These are phyloP conservation scores for Phoenix roebelenii DNA, from an alignment of 176 grass and related monocot species.

Conservation along the genomic window DNA sequence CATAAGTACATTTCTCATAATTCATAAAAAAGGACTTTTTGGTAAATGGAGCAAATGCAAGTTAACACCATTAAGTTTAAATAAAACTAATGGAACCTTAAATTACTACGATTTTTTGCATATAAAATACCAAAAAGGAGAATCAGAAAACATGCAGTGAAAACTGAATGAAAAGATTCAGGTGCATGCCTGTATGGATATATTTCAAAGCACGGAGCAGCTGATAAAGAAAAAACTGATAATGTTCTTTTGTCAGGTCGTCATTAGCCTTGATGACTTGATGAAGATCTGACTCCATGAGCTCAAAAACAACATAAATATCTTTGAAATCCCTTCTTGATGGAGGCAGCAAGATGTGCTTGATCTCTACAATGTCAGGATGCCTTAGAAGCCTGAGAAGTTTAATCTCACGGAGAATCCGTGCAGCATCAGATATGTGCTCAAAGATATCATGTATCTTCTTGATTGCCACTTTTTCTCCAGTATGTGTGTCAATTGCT, in stretches of 20 bases:
- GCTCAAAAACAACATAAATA: constrained; percentile 89
- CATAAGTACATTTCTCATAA: too few species aligned
- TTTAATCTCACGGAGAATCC: constrained; percentile 94
- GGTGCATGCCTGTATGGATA: constrained; percentile 69
- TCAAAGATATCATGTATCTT: constrained; percentile 89
- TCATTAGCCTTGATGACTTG: constrained; percentile 98
- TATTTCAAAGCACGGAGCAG: constrained; percentile 90
- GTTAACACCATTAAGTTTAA: too few species aligned
- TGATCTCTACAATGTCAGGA: constrained; percentile 94
- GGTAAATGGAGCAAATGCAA: too few species aligned
- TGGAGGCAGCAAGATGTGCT: constrained; percentile 81
- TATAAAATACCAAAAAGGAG: too few species aligned
- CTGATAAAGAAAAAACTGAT: constrained; percentile 93
- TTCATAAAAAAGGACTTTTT: too few species aligned
- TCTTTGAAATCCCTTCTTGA: constrained; percentile 82
- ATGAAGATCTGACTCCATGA: constrained; percentile 95
- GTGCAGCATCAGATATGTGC: constrained; percentile 67
- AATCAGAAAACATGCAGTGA: too few species aligned
- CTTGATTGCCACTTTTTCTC: constrained; percentile 90
- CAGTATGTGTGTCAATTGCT: constrained; percentile 77
- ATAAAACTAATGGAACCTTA: too few species aligned
- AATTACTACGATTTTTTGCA: too few species aligned
- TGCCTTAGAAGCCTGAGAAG: constrained; percentile 72
- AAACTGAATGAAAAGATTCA: too few species aligned
- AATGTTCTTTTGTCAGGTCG: constrained; percentile 89